Evolutionary conservation across 2,329 filamentous ascomycete genomes (phyloP).

Genomic region (Aurifilum marmelostoma): DNA sequence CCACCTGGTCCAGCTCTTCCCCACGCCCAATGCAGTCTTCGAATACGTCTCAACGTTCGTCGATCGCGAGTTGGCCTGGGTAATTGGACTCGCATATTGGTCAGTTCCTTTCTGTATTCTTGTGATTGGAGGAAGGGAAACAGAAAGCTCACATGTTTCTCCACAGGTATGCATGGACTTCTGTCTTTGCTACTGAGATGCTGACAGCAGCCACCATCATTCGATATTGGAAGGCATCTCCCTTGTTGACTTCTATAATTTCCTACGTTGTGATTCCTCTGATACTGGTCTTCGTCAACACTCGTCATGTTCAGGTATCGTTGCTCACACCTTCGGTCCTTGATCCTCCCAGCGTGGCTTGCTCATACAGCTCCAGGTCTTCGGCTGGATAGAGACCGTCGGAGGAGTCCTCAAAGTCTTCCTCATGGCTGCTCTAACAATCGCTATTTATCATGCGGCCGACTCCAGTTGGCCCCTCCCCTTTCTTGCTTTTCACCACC

Average conservation of each 20-base stretch:
- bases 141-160: background rate
- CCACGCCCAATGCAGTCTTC: slow-evolving; percentile 31
- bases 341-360: background rate
- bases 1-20: slow-evolving; percentile 31
- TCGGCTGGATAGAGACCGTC: slow-evolving; percentile 33
- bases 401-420: slow-evolving; percentile 32
- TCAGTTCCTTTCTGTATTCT: slow-evolving; percentile 1
- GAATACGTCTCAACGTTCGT: slow-evolving; percentile 32
- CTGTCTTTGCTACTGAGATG: slow-evolving; percentile 28
- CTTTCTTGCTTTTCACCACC: background rate
- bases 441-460: slow-evolving; percentile 30
- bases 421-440: slow-evolving; percentile 27
- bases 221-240: slow-evolving; percentile 19
- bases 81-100: slow-evolving; percentile 30
- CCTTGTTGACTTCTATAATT: slow-evolving; percentile 22
- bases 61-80: slow-evolving; percentile 31
- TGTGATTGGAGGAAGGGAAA: background rate
- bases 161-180: slow-evolving; percentile 23
- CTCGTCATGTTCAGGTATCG: slow-evolving; percentile 23
- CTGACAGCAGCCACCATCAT: slow-evolving; percentile 23
- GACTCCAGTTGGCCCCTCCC: slow-evolving; percentile 16
- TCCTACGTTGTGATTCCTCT: slow-evolving; percentile 12
- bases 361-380: slow-evolving; percentile 28
- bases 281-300: slow-evolving; percentile 25
- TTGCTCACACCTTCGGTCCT: too few relatives aligned